Base-by-base conservation (phyloP, 2,329 filamentous ascomycete species). In the Ilyonectria sp. region DNA sequence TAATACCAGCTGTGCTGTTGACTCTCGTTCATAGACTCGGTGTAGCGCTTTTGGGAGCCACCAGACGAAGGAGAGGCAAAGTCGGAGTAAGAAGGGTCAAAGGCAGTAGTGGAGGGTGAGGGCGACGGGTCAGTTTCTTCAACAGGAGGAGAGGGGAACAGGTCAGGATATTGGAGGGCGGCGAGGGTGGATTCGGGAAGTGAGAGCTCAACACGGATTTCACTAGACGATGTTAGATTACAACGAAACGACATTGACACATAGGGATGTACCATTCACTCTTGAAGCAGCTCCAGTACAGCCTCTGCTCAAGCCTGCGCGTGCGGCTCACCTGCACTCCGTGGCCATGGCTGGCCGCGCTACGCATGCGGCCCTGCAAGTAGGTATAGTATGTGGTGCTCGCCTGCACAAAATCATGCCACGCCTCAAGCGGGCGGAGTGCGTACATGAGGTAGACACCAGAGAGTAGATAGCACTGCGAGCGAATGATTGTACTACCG, bases 231-330 rank as follows among this genome's bases (percentile, higher is more conserved):
- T 23, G 23, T 23, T 4, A 23, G 23, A 23, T 23, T 23, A 23
- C 23, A 23, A 23, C 23, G 23, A 23, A 23, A 23, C 23, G 23
- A 4, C 23, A 4, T 23, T 23, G 2, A 23, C 23, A 23, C 23
- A 23, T 23, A 23, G 23, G 23, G 23, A 23, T 23, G 23, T 23
- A 23, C 23, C 78, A 79, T 68, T 83, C 82, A 2, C 81, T 81
- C 69, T 84, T 84, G 74, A 82, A 82, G 59, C 81, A 82, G 8
- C 79, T 81, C 82, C 82, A 84, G 70, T 82, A 83, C 2, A 84
- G 69, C 43, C 80, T 75, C 64, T 84, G 81, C 67, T 83, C 81
- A 2, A 83, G 23, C 23, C 23, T 23, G 23, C 23, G 23, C 23
- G 23, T 23, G 23, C 23, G 23, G 23, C 23, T 23, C 23, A 23